Evolutionary conservation across 768 basidiomycete genomes (phyloP).

Genomic region (Tricholoma hemisulphureum): DNA sequence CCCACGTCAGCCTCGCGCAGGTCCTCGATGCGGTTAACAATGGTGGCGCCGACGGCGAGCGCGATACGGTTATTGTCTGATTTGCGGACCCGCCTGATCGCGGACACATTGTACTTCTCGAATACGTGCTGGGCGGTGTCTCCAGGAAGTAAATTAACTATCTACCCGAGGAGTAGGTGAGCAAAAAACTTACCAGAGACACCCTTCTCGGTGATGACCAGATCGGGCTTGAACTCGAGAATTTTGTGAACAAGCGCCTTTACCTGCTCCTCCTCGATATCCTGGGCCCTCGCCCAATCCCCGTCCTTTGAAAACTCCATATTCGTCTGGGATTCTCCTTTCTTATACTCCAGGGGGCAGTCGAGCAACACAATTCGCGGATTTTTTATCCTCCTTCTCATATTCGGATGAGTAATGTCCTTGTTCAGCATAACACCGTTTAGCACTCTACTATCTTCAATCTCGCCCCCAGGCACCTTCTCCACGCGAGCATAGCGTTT

Average conservation of each 20-base stretch:
- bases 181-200: slow-evolving; percentile 69
- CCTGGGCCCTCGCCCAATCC: slow-evolving; percentile 90
- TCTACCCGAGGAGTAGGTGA: neutral
- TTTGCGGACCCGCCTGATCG: slow-evolving; percentile 95
- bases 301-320: slow-evolving; percentile 95
- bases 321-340: slow-evolving; percentile 97
- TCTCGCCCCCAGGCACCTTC: slow-evolving; percentile 96
- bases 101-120: slow-evolving; percentile 84
- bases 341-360: slow-evolving; percentile 98
- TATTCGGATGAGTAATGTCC: slow-evolving; percentile 96
- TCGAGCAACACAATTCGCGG: slow-evolving; percentile 89
- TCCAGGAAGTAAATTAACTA: slow-evolving; percentile 24
- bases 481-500: slow-evolving; percentile 98
- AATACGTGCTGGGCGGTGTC: slow-evolving; percentile 94
- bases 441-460: slow-evolving; percentile 86
- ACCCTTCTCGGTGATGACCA: slow-evolving; percentile 97
- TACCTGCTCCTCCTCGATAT: slow-evolving; percentile 97
- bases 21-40: slow-evolving; percentile 96
- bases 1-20: slow-evolving; percentile 90
- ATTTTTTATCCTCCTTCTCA: slow-evolving; percentile 87
- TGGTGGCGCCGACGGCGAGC: slow-evolving; percentile 91
- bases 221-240: slow-evolving; percentile 90
- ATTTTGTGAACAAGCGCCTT: slow-evolving; percentile 81
- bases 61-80: slow-evolving; percentile 99
- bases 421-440: slow-evolving; percentile 97